Evolutionary conservation across 352 stramenopile genomes (phyloP), one percentile per base, ranked within the genome.

Genomic region (Phytophthora sansomeana): DNA sequence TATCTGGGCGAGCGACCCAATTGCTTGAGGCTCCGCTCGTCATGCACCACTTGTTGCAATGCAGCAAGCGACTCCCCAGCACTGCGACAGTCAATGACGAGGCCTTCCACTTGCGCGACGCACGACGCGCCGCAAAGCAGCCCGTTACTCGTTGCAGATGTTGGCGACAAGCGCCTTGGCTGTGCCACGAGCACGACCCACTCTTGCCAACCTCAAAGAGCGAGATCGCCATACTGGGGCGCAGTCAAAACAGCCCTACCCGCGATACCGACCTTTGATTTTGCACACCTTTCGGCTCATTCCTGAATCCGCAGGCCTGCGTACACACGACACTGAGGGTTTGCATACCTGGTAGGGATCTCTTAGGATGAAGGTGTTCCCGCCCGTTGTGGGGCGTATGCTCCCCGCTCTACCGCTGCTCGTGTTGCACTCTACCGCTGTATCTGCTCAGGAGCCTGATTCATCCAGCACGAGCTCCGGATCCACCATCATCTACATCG

Each of bases 401-500:
- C 26, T 67, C 2, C 24, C 46, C 17, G 50, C 33, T 32, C 50
- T 73, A 52, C 49, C 56, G 26, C 43, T 71, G 33, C 30, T 63
- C 13, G 32, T 69, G 6, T 21, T 59, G 24, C 39, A 14, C 14
- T 39, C 54, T 28, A 54, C 42, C 24, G 24, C 44, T 5, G 60
- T 71, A 9, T 13, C 61, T 29, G 64, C 71, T 4, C 33, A 58
- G 2, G 35, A 61, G 36, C 44, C 63, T 17, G 43, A 58, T 42
- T 16, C 41, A 0, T 64, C 74, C 7, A 60, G 58, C 49, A 42
- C 62, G 39, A 64, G 66, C 33, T 76, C 71, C 17, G 53, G 57
- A 19, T 81, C 77, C 6, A 81, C 66, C 32, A 69, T 89, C 66
- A 73, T 90, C 53, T 87, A 83, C 67, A 77, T 89, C 49, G 79